phyloP scores from a whole-genome alignment of 495 filamentous ascomycete genomes.

The Neurospora sp. region DNA sequence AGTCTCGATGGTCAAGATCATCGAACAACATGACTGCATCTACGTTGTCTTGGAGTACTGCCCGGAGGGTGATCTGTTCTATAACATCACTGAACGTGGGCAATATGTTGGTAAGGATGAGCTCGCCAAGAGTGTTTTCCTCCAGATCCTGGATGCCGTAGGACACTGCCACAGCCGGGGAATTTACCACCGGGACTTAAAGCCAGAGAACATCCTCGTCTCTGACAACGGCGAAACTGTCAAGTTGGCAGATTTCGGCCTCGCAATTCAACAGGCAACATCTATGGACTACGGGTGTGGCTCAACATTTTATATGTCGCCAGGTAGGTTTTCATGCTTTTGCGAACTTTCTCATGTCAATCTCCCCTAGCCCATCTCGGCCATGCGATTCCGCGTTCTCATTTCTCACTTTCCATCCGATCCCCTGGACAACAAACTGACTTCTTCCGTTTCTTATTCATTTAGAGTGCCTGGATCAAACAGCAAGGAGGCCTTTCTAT shows the following conservation, averaged over 20 bases:
- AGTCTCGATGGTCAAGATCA: slow-evolving; percentile 87
- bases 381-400: background rate
- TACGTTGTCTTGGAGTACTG: slow-evolving; percentile 97
- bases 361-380: background rate
- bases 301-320: slow-evolving; percentile 98
- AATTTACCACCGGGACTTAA: slow-evolving; percentile 96
- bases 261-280: slow-evolving; percentile 67
- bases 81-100: slow-evolving; percentile 89
- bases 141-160: slow-evolving; percentile 96
- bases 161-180: slow-evolving; percentile 86
- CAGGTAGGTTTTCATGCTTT: slow-evolving; percentile 54
- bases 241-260: slow-evolving; percentile 94
- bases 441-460: slow-evolving; percentile 13
- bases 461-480: slow-evolving; percentile 86
- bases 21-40: slow-evolving; percentile 86
- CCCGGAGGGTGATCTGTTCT: slow-evolving; percentile 93
- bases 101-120: slow-evolving; percentile 88
- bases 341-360: background rate
- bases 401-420: slow-evolving; percentile 1
- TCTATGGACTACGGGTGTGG: slow-evolving; percentile 96
- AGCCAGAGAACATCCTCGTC: slow-evolving; percentile 96
- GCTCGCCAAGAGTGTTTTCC: slow-evolving; percentile 77
- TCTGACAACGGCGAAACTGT: slow-evolving; percentile 77
- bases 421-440: slow-evolving; percentile 14
- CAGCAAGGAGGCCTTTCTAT: slow-evolving; percentile 74